These are phyloP conservation scores for Lotmaria passim DNA, from an alignment of 208 protist species.

Conservation along the genomic window DNA sequence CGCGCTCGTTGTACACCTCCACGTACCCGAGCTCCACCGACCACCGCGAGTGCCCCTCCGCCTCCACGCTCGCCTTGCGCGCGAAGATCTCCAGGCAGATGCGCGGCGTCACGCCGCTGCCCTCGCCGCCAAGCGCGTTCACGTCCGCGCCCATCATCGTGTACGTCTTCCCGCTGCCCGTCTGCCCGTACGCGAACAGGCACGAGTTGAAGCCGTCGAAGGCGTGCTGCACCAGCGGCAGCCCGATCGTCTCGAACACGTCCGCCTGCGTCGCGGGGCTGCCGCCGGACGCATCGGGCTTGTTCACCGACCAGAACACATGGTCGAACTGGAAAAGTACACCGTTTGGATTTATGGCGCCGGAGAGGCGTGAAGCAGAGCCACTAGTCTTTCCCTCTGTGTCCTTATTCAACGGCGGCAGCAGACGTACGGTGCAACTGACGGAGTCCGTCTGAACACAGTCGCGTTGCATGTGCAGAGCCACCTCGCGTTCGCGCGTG, in stretches of 20 bases:
- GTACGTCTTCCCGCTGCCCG: conserved; percentile 94
- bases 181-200: conserved; percentile 94
- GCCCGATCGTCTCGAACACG: conserved; percentile 64
- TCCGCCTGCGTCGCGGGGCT: conserved; percentile 50
- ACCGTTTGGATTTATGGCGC: too few relatives aligned
- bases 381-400: too few relatives aligned
- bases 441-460: too few relatives aligned
- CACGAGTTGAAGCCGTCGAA: conserved; percentile 80
- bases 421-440: too few relatives aligned
- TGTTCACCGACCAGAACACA: conserved; percentile 64
- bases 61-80: conserved; percentile 35
- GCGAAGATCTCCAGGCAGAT: conserved; percentile 68
- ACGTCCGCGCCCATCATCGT: conserved; percentile 86
- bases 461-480: too few relatives aligned
- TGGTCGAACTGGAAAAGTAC: conserved; percentile 68
- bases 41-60: conserved; percentile 51
- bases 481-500: conserved; percentile 36
- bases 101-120: conserved; percentile 73
- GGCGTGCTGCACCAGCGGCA: conserved; percentile 54
- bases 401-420: too few relatives aligned
- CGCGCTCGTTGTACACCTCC: conserved; percentile 91
- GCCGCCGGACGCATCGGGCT: conserved; percentile 35
- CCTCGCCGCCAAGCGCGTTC: conserved; percentile 32
- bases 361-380: too few relatives aligned
- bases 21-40: conserved; percentile 68